A percentile compares a stretch with the other conserved stretches of the same genome.
phyloP scores from a whole-genome alignment of 2,329 filamentous ascomycete species.

The Aspergillus amoenus region DNA sequence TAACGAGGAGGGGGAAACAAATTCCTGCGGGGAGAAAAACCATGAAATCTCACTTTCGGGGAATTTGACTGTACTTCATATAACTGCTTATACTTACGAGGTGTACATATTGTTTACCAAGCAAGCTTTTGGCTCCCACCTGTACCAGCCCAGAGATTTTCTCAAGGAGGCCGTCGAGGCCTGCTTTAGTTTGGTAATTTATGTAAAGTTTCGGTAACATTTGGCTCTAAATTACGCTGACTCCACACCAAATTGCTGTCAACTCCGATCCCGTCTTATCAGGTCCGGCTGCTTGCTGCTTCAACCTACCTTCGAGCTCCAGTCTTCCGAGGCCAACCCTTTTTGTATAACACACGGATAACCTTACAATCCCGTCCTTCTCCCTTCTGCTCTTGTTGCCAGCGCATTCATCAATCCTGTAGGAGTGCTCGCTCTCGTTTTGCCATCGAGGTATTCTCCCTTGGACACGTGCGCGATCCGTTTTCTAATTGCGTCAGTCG shows the following conservation, averaged over 20 bases:
- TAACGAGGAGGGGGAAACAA: constrained; percentile 13
- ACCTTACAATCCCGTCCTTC: not conserved
- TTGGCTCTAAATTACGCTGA: not conserved
- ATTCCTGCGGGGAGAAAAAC: not conserved
- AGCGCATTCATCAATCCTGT: constrained; percentile 10
- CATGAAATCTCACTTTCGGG: not conserved
- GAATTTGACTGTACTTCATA: not conserved
- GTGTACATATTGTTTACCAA: not conserved
- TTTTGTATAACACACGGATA: not conserved
- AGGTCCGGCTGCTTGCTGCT: not conserved
- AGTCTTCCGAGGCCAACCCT: not conserved
- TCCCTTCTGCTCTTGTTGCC: not conserved
- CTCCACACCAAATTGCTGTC: not conserved
- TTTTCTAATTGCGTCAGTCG: constrained; percentile 19
- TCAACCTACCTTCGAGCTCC: not conserved
- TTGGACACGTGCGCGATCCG: constrained; percentile 19
- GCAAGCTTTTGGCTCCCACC: not conserved
- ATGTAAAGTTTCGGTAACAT: not conserved
- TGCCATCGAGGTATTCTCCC: constrained; percentile 12
- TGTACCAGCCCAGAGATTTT: not conserved
- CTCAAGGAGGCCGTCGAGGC: not conserved
- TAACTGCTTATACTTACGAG: not conserved
- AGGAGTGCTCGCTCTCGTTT: constrained; percentile 11
- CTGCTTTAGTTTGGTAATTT: not conserved
- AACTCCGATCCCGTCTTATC: constrained; percentile 5